These are phyloP conservation scores for Gremmenia infestans DNA, from an alignment of 2,329 filamentous ascomycete species.

Conservation along the genomic window DNA sequence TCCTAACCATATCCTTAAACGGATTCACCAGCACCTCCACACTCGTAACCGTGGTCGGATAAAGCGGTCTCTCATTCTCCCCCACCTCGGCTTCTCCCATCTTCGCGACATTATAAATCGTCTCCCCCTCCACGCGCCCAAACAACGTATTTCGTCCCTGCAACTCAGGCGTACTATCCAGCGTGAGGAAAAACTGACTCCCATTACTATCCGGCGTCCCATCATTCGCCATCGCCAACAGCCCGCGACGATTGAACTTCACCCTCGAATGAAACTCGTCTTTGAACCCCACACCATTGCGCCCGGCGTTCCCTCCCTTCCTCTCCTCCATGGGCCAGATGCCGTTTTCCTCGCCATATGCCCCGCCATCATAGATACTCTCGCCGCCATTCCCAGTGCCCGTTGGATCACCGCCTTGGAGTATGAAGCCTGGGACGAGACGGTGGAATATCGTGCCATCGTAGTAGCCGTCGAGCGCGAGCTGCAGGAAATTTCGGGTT, in stretches of 20 bases:
- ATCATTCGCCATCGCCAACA: conserved; percentile 95
- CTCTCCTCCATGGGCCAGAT: conserved; percentile 57
- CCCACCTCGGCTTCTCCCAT: conserved; percentile 86
- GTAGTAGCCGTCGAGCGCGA: conserved; percentile 94
- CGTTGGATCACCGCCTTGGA: conserved; percentile 93
- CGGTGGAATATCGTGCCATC: conserved; percentile 91
- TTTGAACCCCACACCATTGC: conserved; percentile 56
- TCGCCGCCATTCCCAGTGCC: conserved; percentile 89
- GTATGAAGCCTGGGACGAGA: conserved; percentile 82
- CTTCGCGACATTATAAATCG: conserved; percentile 91
- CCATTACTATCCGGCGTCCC: conserved; percentile 79
- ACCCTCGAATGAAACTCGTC: conserved; percentile 91
- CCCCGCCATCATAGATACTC: conserved; percentile 84
- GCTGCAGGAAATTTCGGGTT: conserved; percentile 92
- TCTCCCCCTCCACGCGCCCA: conserved; percentile 85
- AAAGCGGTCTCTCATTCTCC: conserved; percentile 78
- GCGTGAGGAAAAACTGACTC: conserved; percentile 94
- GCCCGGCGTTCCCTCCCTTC: conserved; percentile 55
- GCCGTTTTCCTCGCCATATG: conserved; percentile 45
- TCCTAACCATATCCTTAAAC: conserved; percentile 74
- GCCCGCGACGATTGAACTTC: conserved; percentile 85
- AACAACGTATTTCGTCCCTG: conserved; percentile 91
- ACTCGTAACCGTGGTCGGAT: conserved; percentile 72
- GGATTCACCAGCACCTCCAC: conserved; percentile 77
- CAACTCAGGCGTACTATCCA: conserved; percentile 79